Evolutionary conservation across 257 asterid genomes (phyloP), one percentile per base, ranked within the genome.

Genomic region (Paulownia fortunei): DNA sequence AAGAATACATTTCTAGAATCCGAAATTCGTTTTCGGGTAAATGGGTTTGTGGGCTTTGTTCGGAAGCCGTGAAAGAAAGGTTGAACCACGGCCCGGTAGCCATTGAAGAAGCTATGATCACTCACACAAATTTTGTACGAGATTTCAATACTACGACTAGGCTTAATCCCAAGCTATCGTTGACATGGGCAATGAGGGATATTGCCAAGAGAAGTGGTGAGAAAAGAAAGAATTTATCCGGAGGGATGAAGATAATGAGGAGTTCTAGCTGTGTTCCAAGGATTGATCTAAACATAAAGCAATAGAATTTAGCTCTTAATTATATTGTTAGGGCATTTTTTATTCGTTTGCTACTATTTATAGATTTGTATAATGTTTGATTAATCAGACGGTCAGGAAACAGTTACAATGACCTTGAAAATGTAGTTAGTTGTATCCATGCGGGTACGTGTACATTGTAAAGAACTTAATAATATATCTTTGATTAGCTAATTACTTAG

Each of bases 11-110:
- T 26, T 12, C 61, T 1, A 76, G 82, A 15, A 81, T 78, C 61
- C 84, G 83, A n/a, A 65, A 64, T 7, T 82, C 78, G 21, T 77
- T 39, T 78, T 89, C 87, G 52, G 94, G 88, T 26, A 81, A 61
- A 76, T 87, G 90, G 92, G 80, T 87, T 9, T 89, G 94, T 60
- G 94, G 94, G 78, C 89, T 89, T 18, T 86, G 94, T 76, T 84
- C 86, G 2, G 90, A 89, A 49, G 94, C 85, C 21, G 89, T 89
- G 15, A 84, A 82, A 8, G 92, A 86, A 15, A 63, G 68, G 66
- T 1, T 83, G 9, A 60, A 12, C n/a, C 44, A 47, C 10, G 13
- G 47, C 15, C 47, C 54, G 34, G 30, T 49, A 2, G 81, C 79
- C 71, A 37, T 88, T 7, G 88, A 81, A 49, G 93, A 86, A 80